These are phyloP conservation scores for Nitzschia inconspicua DNA, from an alignment of 108 stramenopile genomes.

Conservation along the genomic window DNA sequence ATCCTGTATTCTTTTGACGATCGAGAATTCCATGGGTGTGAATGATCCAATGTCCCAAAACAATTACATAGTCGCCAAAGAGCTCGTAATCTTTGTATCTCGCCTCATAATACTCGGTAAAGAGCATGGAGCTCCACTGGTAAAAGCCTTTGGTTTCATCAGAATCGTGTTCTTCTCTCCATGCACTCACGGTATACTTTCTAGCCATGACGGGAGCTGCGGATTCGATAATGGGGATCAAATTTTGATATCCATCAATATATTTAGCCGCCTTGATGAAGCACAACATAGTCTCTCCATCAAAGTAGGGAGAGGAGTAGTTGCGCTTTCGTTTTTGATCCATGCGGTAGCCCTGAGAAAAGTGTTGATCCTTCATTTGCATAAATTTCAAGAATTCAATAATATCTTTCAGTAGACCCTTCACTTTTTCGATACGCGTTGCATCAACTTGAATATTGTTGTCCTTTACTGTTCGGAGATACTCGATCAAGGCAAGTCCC, in stretches of 20 bases:
- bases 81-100: slow-evolving; percentile 3
- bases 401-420: neutral
- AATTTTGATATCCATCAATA: neutral
- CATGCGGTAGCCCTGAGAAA: slow-evolving; percentile 5
- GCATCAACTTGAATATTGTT: neutral
- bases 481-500: slow-evolving; percentile 14
- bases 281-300: slow-evolving; percentile 27
- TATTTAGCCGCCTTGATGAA: slow-evolving; percentile 27
- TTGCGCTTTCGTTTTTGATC: neutral
- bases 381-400: slow-evolving; percentile 1
- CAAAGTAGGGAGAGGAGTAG: slow-evolving; percentile 7
- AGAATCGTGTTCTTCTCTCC: slow-evolving; percentile 12
- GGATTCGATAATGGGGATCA: slow-evolving; percentile 11
- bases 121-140: slow-evolving; percentile 22
- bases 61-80: slow-evolving; percentile 8
- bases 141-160: slow-evolving; percentile 26
- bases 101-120: slow-evolving; percentile 15
- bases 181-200: slow-evolving; percentile 15
- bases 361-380: slow-evolving; percentile 10
- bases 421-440: neutral
- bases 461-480: slow-evolving; percentile 1
- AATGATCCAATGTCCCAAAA: slow-evolving; percentile 21
- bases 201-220: slow-evolving; percentile 15
- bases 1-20: slow-evolving; percentile 11
- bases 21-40: slow-evolving; percentile 15